Conservation (phyloP, 2,329 filamentous ascomycete genomes). For the Colletotrichum incanum region DNA sequence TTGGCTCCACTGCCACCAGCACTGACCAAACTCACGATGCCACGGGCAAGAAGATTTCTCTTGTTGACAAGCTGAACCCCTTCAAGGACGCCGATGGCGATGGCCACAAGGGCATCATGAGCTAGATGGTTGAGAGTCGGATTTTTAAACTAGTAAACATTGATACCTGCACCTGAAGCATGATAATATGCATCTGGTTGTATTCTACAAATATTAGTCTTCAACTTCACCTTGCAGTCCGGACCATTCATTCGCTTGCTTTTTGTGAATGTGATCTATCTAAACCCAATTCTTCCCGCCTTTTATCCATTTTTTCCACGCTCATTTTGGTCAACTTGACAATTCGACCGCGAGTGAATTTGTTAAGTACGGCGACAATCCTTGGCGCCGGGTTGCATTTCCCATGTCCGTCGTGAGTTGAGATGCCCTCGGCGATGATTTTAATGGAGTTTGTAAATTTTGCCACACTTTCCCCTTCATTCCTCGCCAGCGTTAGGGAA, state of each 20-base stretch:
- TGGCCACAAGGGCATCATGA: constrained; percentile 47
- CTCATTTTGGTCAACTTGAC: background rate
- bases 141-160: background rate
- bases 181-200: background rate
- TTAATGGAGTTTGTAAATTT: background rate
- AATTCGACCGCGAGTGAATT: rapidly evolving
- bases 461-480: background rate
- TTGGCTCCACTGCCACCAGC: constrained; percentile 1
- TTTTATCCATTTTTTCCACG: background rate
- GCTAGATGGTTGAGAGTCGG: constrained; percentile 11
- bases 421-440: background rate
- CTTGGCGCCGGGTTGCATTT: background rate
- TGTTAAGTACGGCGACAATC: background rate
- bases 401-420: background rate
- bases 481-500: background rate
- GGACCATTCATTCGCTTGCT: background rate
- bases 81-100: constrained; percentile 47
- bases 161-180: too few relatives aligned
- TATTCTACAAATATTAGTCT: background rate
- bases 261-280: background rate
- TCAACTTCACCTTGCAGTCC: too few relatives aligned
- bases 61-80: constrained; percentile 47
- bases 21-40: background rate
- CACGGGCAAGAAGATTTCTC: constrained; percentile 38
- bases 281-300: background rate